Percentiles rank a stretch among this genome's conserved stretches.
Evolutionary conservation across 1,139 yeast genomes (phyloP).

Genomic region (Suhomyces terraborum): DNA sequence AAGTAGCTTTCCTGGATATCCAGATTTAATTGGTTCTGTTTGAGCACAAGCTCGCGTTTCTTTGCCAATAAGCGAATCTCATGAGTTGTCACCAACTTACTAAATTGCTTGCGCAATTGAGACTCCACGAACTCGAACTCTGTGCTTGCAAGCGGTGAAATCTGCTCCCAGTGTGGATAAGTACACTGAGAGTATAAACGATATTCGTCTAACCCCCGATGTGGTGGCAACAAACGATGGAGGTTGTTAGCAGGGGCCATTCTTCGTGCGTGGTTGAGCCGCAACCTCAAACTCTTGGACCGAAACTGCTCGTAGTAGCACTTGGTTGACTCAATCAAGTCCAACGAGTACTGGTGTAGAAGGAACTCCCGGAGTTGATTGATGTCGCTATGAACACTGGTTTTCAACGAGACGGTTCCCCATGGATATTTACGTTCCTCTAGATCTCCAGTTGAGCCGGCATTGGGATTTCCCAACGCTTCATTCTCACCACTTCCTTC

Average conservation of each 20-base stretch:
- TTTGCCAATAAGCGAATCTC: neutral
- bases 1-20: conserved; percentile 45
- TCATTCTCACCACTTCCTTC: too few species aligned
- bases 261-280: conserved; percentile 27
- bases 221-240: neutral
- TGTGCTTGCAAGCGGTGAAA: neutral
- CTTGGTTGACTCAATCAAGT: conserved; percentile 59
- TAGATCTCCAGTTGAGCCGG: too few species aligned
- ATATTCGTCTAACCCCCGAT: neutral
- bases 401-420: conserved; percentile 76
- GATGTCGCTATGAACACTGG: conserved; percentile 68
- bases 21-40: conserved; percentile 56
- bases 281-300: conserved; percentile 39
- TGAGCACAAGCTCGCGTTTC: conserved; percentile 57
- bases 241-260: neutral
- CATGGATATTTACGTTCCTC: conserved; percentile 71
- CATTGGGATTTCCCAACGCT: too few species aligned
- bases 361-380: conserved; percentile 51
- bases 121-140: neutral
- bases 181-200: conserved; percentile 45
- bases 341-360: conserved; percentile 57
- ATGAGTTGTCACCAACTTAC: neutral
- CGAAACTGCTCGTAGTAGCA: conserved; percentile 58
- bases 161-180: neutral
- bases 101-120: neutral